These are phyloP conservation scores for Puccinellia tenuiflora DNA, from an alignment of 176 grass and related monocot species.

Conservation along the genomic window DNA sequence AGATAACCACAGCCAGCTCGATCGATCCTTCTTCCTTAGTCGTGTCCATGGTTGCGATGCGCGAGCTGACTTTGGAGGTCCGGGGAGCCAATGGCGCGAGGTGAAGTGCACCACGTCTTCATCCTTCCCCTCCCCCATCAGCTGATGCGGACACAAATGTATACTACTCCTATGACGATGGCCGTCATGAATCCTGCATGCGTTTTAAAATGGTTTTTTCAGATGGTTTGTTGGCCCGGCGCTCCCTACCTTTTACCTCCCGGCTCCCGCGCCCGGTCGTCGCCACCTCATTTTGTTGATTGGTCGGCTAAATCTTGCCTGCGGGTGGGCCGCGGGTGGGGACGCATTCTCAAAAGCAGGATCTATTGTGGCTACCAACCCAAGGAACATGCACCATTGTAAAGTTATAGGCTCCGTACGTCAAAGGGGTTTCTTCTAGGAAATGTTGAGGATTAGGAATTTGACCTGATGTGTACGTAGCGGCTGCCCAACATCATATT, in stretches of 20 bases:
- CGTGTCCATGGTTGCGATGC: constrained; percentile 18
- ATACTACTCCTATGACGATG: neutral
- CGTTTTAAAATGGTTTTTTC: neutral
- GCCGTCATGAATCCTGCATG: neutral
- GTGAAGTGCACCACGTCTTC: constrained; percentile 1
- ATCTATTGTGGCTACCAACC: neutral
- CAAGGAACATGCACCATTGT: neutral
- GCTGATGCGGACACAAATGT: constrained; percentile 26
- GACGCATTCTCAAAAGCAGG: neutral
- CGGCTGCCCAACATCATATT: too few species aligned
- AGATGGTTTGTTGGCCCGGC: neutral
- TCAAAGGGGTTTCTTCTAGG: too few species aligned
- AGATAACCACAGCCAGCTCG: neutral
- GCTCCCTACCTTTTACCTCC: neutral
- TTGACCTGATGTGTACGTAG: too few species aligned
- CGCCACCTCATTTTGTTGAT: neutral
- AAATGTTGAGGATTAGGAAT: too few species aligned
- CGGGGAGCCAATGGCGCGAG: constrained; percentile 17
- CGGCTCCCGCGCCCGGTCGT: constrained; percentile 5
- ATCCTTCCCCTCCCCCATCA: neutral
- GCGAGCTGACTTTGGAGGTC: constrained; percentile 32
- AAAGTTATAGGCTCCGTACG: too few species aligned
- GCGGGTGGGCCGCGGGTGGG: neutral
- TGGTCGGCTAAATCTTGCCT: neutral
- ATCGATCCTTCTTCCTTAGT: neutral